A percentile compares a stretch with the other conserved stretches of the same genome.
Conservation (phyloP, 306 rosid species). For the Dalbergia cochinchinensis region DNA sequence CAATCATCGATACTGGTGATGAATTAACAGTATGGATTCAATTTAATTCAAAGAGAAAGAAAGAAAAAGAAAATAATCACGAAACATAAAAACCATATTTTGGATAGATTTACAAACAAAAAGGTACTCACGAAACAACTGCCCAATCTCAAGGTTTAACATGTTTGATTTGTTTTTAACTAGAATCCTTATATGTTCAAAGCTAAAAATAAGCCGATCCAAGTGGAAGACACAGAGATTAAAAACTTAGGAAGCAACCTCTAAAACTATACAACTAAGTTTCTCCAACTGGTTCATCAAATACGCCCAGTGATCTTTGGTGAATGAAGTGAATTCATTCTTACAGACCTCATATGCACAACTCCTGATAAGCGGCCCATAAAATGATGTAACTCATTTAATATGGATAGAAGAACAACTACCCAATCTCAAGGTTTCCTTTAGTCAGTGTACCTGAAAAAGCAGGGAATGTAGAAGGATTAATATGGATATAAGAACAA, state of each 20-base stretch:
- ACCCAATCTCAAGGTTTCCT: too few species aligned
- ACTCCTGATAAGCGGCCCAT: neutral
- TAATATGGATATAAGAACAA: too few species aligned
- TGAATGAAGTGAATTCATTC: slow-evolving; percentile 33
- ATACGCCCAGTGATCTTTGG: neutral
- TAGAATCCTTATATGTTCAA: slow-evolving; percentile 19
- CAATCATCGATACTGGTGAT: slow-evolving; percentile 21
- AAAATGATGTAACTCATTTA: too few species aligned
- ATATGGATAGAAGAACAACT: too few species aligned
- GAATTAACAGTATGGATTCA: slow-evolving; percentile 14
- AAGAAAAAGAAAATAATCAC: too few species aligned
- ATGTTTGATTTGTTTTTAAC: slow-evolving; percentile 4
- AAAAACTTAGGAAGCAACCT: slow-evolving; percentile 27
- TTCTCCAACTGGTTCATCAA: slow-evolving; percentile 8
- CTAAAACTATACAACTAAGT: slow-evolving; percentile 1
- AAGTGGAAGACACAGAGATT: slow-evolving; percentile 6
- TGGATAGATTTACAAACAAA: too few species aligned
- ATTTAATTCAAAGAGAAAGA: too few species aligned
- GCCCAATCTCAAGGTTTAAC: neutral
- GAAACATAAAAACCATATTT: too few species aligned
- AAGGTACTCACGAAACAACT: too few species aligned
- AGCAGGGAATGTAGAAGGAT: too few species aligned
- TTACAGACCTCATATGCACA: slow-evolving; percentile 82
- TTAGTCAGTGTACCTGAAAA: too few species aligned
- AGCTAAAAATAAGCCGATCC: slow-evolving; percentile 33